A percentile compares a stretch with the other conserved stretches of the same genome.
These are phyloP conservation scores for Gamsiella multidivaricata DNA, from an alignment of 192 early-diverging fungal genomes.

Conservation along the genomic window DNA sequence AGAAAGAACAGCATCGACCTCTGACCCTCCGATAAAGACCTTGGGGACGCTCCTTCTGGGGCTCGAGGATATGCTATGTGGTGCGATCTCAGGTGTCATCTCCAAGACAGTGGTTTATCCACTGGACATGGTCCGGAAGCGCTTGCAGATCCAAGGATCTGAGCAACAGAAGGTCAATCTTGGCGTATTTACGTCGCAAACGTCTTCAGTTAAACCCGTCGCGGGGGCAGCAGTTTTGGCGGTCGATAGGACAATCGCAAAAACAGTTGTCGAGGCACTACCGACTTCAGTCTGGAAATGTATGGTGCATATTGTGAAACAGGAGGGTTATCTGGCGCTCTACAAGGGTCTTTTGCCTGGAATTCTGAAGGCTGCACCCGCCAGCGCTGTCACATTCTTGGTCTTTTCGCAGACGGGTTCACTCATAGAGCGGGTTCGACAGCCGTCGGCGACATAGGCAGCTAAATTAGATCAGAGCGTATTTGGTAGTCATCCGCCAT, in stretches of 20 bases:
- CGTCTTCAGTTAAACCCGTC: neutral
- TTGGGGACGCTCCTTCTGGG: constrained; percentile 23
- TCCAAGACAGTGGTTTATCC: constrained; percentile 91
- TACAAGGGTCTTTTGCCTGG: constrained; percentile 91
- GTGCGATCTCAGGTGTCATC: constrained; percentile 82
- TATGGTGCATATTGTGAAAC: constrained; percentile 69
- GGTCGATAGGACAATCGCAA: constrained; percentile 9
- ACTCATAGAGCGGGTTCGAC: constrained; percentile 54
- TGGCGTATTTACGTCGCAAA: neutral
- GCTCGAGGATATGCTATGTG: constrained; percentile 77
- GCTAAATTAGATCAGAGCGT: too few species aligned
- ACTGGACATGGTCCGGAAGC: constrained; percentile 86
- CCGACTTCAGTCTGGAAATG: constrained; percentile 69
- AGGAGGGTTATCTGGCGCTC: constrained; percentile 85
- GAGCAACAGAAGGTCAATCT: constrained; percentile 39
- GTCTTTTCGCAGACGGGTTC: constrained; percentile 77
- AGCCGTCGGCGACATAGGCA: too few species aligned
- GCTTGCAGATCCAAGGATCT: constrained; percentile 69
- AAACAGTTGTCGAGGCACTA: constrained; percentile 8
- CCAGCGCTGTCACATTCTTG: constrained; percentile 89
- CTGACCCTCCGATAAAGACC: neutral
- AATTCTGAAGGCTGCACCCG: constrained; percentile 87
- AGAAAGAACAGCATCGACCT: constrained; percentile 2
- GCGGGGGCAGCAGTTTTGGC: constrained; percentile 35
- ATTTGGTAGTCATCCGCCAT: too few species aligned